A percentile compares a stretch with the other conserved stretches of the same genome.
Conservation (phyloP, 441 rosid genomes). For the California macrophylla region DNA sequence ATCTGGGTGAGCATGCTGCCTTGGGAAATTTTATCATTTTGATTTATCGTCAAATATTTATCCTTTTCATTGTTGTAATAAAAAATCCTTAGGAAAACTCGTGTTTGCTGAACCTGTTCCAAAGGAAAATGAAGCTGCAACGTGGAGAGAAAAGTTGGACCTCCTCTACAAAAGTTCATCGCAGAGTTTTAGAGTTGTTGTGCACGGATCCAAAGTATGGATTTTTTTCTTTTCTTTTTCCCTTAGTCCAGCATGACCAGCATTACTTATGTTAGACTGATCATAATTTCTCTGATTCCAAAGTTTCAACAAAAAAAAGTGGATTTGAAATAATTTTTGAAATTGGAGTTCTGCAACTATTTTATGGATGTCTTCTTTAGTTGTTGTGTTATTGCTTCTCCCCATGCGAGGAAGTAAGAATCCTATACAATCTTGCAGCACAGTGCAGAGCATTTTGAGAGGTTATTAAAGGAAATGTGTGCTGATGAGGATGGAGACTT, state of each 20-base stretch:
- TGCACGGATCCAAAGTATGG: constrained; percentile 96
- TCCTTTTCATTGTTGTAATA: constrained; percentile 13
- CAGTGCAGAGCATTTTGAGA: constrained; percentile 95
- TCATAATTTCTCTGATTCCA: not conserved
- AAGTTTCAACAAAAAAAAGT: not conserved
- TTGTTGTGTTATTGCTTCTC: not conserved
- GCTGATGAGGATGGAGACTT: constrained; percentile 91
- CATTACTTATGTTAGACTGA: not conserved
- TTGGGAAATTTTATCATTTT: constrained; percentile 8
- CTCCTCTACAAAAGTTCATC: constrained; percentile 96
- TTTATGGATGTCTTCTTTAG: not conserved
- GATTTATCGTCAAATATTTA: constrained; percentile 7
- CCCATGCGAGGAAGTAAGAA: not conserved
- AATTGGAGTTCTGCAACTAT: not conserved
- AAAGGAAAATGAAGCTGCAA: constrained; percentile 95
- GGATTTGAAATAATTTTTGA: not conserved
- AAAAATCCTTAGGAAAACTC: constrained; percentile 66
- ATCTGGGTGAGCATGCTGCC: constrained; percentile 49
- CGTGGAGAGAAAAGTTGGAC: constrained; percentile 96
- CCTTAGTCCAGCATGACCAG: constrained; percentile 9
- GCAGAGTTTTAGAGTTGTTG: constrained; percentile 94
- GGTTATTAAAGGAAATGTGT: constrained; percentile 93
- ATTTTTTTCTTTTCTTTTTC: constrained; percentile 11
- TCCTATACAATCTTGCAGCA: constrained; percentile 65
- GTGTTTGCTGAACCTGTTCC: constrained; percentile 92